A percentile compares a stretch with the other conserved stretches of the same genome.
These are phyloP conservation scores for Parasitella parasitica DNA, from an alignment of 371 early-diverging fungal genomes.

Conservation along the genomic window DNA sequence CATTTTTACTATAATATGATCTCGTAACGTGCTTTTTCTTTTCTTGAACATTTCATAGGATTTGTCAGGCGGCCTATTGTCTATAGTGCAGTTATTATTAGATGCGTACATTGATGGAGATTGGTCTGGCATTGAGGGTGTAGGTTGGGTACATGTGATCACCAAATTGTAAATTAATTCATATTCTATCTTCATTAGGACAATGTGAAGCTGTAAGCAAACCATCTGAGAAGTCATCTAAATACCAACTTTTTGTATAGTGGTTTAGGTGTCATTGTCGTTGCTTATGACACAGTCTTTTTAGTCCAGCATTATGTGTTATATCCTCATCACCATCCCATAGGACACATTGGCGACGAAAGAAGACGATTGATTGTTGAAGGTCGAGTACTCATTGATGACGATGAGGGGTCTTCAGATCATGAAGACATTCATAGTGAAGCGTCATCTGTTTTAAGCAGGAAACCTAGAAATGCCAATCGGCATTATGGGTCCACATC, in stretches of 20 bases:
- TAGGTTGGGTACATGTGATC: too few species aligned
- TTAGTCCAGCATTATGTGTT: conserved; percentile 74
- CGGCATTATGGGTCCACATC: neutral
- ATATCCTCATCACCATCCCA: conserved; percentile 34
- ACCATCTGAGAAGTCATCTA: neutral
- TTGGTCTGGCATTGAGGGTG: conserved; percentile 64
- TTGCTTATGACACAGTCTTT: conserved; percentile 74
- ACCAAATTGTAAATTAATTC: too few species aligned
- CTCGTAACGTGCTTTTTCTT: neutral
- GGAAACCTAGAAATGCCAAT: conserved; percentile 6
- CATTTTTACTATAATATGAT: neutral
- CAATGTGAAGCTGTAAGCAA: conserved; percentile 38
- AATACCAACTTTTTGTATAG: neutral
- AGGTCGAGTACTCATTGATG: conserved; percentile 7
- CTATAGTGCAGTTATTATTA: conserved; percentile 71
- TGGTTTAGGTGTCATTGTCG: conserved; percentile 69
- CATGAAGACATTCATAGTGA: neutral
- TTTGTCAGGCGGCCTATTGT: conserved; percentile 77
- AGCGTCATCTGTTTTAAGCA: neutral
- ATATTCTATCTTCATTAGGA: too few species aligned
- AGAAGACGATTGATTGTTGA: conserved; percentile 13
- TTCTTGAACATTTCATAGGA: conserved; percentile 40
- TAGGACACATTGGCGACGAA: conserved; percentile 3
- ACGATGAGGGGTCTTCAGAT: neutral
- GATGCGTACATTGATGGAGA: conserved; percentile 65